Evolutionary conservation across 805 yeast genomes (phyloP).

Genomic region (Ascoidea asiatica): DNA sequence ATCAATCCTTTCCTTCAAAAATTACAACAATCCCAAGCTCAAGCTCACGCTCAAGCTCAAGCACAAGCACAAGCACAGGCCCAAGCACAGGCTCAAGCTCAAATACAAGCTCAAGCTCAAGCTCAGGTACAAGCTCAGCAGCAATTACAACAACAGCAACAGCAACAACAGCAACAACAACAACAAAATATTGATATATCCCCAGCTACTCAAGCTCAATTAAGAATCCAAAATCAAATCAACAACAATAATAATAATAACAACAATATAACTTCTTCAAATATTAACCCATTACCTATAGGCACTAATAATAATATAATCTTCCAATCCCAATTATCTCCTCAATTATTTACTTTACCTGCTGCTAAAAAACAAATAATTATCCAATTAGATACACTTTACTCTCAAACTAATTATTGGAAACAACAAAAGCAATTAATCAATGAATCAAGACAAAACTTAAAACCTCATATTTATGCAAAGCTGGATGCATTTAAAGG

Average conservation of each 20-base stretch:
- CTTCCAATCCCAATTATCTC: slow-evolving; percentile 15
- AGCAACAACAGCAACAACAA: background rate
- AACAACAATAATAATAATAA: slow-evolving; percentile 12
- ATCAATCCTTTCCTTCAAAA: too few species aligned
- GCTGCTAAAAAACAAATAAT: background rate
- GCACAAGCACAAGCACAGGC: background rate
- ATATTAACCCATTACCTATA: background rate
- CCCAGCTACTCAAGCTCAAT: background rate
- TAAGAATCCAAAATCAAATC: slow-evolving; percentile 5
- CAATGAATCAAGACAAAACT: slow-evolving; percentile 54
- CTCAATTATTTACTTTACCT: slow-evolving; percentile 15
- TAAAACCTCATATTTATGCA: slow-evolving; percentile 70
- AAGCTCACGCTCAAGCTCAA: background rate
- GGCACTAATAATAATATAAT: slow-evolving; percentile 11
- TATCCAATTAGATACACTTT: slow-evolving; percentile 20
- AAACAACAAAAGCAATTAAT: slow-evolving; percentile 67
- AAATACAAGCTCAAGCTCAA: background rate
- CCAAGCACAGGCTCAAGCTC: background rate
- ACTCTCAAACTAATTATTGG: slow-evolving; percentile 41
- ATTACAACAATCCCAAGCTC: background rate
- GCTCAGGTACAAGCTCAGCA: background rate
- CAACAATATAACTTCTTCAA: slow-evolving; percentile 12
- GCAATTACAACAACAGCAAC: background rate
- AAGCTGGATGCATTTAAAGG: slow-evolving; percentile 64
- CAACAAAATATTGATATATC: too few species aligned